Evolutionary conservation across 495 filamentous ascomycete genomes (phyloP).

Genomic region (Lasiosphaeria miniovina): DNA sequence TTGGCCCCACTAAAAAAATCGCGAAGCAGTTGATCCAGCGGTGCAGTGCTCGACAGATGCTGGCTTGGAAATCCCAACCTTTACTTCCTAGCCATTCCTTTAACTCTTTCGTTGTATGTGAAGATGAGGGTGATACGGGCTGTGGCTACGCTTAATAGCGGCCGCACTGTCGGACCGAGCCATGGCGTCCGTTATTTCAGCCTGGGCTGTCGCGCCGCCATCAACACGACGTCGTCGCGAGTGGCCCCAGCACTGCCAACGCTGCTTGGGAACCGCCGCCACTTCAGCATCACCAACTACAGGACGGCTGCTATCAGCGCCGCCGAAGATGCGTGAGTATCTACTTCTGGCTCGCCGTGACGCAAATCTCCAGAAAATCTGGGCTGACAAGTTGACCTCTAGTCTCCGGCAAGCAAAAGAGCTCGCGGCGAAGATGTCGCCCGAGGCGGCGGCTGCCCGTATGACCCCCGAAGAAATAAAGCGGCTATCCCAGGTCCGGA

Average conservation of each 20-base stretch:
- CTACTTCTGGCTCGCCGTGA: background rate
- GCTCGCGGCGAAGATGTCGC: constrained; percentile 40
- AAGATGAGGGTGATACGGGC: constrained; percentile 47
- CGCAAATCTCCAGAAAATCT: background rate
- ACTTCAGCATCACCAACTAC: constrained; percentile 28
- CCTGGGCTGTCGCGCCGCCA: constrained; percentile 21
- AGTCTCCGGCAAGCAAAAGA: constrained; percentile 47
- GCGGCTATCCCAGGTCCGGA: constrained; percentile 76
- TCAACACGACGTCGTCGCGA: constrained; percentile 13
- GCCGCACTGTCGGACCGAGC: constrained; percentile 31
- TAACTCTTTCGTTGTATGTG: constrained; percentile 12
- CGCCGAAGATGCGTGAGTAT: constrained; percentile 36
- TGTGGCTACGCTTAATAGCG: constrained; percentile 40
- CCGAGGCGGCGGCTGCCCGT: constrained; percentile 51
- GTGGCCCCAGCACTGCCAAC: constrained; percentile 20
- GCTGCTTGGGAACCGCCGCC: constrained; percentile 14
- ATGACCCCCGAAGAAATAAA: constrained; percentile 71
- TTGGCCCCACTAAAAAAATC: constrained; percentile 35
- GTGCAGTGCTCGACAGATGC: constrained; percentile 8
- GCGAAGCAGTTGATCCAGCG: constrained; percentile 15
- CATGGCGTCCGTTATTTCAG: constrained; percentile 33
- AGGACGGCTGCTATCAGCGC: constrained; percentile 26
- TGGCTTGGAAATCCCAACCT: constrained; percentile 16
- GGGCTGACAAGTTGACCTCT: constrained; percentile 6
- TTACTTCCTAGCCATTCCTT: constrained; percentile 24